These are phyloP conservation scores for Vigna unguiculata DNA, from an alignment of 306 rosid genomes.

Conservation along the genomic window DNA sequence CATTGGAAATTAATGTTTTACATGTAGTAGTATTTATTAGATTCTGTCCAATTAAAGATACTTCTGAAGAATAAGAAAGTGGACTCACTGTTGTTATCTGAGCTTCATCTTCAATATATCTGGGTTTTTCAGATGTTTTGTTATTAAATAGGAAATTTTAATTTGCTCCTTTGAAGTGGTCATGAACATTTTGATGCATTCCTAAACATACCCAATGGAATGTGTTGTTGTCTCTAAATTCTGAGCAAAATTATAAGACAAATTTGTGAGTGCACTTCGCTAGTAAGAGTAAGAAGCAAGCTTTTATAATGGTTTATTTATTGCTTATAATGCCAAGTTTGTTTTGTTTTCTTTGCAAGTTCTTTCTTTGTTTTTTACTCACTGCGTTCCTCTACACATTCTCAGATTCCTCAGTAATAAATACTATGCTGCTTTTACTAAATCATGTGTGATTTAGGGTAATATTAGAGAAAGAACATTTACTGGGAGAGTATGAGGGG, in stretches of 20 bases:
- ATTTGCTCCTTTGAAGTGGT: not conserved
- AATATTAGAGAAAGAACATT: too few relatives aligned
- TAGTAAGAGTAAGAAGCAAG: constrained; percentile 30
- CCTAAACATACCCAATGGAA: constrained; percentile 5
- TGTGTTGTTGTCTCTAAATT: not conserved
- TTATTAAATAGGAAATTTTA: not conserved
- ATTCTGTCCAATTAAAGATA: constrained; percentile 20
- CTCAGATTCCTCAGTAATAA: not conserved
- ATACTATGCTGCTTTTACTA: too few relatives aligned
- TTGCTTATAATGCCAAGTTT: constrained; percentile 32
- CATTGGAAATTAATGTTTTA: constrained; percentile 6
- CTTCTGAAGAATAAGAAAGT: constrained; percentile 1
- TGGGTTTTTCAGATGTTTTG: not conserved
- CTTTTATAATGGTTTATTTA: constrained; percentile 49
- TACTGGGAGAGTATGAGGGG: too few relatives aligned
- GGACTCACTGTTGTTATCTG: not conserved
- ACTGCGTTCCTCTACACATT: not conserved
- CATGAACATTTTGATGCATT: not conserved
- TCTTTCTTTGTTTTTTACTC: not conserved
- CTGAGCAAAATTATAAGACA: not conserved
- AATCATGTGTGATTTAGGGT: too few relatives aligned
- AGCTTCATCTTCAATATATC: constrained; percentile 25
- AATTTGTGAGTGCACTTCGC: constrained; percentile 15
- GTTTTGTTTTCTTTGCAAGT: not conserved
- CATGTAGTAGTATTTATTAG: not conserved